Evolutionary conservation across 352 stramenopile genomes (phyloP).

Genomic region (Phytophthora tubulina): DNA sequence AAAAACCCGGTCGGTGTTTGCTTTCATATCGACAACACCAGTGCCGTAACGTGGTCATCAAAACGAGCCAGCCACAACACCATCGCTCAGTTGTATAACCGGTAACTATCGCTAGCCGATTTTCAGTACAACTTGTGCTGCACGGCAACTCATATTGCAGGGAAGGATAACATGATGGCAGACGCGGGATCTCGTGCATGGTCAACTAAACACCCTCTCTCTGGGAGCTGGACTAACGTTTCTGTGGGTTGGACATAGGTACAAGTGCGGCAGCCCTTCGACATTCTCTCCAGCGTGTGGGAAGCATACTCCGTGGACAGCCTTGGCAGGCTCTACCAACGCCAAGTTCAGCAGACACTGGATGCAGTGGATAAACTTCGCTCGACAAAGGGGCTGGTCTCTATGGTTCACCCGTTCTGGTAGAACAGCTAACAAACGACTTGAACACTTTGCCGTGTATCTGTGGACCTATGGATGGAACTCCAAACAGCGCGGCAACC

Average conservation of each 20-base stretch:
- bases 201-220: neutral
- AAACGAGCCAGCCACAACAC: neutral
- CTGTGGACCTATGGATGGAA: conserved; percentile 23
- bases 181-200: neutral
- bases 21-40: neutral
- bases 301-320: conserved; percentile 5
- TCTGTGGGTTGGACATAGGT: conserved; percentile 9
- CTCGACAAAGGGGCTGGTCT: conserved; percentile 17
- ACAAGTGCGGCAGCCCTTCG: neutral
- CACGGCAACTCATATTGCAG: neutral
- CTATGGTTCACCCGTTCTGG: conserved; percentile 1
- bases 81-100: neutral
- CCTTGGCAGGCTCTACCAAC: conserved; percentile 21
- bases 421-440: neutral
- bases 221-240: neutral
- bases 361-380: conserved; percentile 22
- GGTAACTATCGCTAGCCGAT: neutral
- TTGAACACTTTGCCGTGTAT: conserved; percentile 15
- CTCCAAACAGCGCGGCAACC: neutral
- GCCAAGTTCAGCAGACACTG: conserved; percentile 22
- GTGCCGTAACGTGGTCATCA: neutral
- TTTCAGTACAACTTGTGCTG: neutral
- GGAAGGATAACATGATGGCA: neutral
- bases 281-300: conserved; percentile 23
- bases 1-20: neutral